Evolutionary conservation across 2,329 filamentous ascomycete genomes (phyloP).

Genomic region (Calonectria honghensis): DNA sequence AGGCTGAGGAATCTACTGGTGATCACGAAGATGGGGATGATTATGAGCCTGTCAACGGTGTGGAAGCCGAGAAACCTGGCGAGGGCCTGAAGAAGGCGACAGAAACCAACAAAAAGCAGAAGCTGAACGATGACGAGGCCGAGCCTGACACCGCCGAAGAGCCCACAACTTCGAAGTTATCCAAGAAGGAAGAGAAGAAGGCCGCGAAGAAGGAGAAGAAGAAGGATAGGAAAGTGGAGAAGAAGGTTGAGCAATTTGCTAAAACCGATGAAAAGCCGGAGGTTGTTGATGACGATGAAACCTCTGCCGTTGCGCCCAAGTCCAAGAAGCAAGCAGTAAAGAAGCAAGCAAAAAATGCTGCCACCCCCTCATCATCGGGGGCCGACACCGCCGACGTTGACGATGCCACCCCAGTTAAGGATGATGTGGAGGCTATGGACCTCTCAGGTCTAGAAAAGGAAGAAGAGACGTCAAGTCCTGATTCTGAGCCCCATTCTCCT

Average conservation of each 20-base stretch:
- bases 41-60: conserved; percentile 69
- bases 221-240: conserved; percentile 64
- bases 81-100: conserved; percentile 75
- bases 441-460: conserved; percentile 59
- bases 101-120: conserved; percentile 75
- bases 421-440: conserved; percentile 52
- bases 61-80: conserved; percentile 76
- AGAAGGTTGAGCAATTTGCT: conserved; percentile 61
- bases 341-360: conserved; percentile 52
- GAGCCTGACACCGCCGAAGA: conserved; percentile 60
- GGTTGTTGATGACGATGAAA: conserved; percentile 36
- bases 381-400: conserved; percentile 44
- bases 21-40: conserved; percentile 67
- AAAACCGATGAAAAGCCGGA: conserved; percentile 56
- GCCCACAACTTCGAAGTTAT: conserved; percentile 67
- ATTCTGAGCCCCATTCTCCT: conserved; percentile 70
- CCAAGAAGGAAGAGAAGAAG: conserved; percentile 74
- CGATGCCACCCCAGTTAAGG: conserved; percentile 37
- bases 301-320: conserved; percentile 49
- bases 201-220: conserved; percentile 67
- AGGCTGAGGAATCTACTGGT: conserved; percentile 63
- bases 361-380: conserved; percentile 43
- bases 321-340: conserved; percentile 54
- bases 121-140: conserved; percentile 55
- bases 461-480: conserved; percentile 70